phyloP scores from a whole-genome alignment of 2,329 filamentous ascomycete genomes.

The Xylariaceae sp. region DNA sequence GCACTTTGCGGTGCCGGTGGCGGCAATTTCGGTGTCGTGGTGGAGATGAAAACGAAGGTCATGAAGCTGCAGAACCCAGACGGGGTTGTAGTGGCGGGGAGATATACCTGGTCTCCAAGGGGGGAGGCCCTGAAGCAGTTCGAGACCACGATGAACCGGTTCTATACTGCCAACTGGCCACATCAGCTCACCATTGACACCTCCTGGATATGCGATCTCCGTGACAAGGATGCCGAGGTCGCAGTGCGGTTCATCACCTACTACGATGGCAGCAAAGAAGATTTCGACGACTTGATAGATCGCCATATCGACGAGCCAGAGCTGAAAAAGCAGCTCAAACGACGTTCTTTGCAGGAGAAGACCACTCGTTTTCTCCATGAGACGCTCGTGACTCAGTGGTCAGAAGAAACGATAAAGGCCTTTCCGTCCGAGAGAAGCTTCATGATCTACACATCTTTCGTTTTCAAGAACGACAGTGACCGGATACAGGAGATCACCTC shows the following conservation, averaged over 20 bases:
- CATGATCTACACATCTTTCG: background rate
- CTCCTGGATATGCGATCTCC: background rate
- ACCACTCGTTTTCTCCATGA: background rate
- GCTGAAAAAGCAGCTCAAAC: background rate
- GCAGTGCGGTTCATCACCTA: background rate
- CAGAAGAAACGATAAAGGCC: background rate
- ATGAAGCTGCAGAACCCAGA: background rate
- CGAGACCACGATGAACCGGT: background rate
- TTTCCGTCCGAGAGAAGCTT: background rate
- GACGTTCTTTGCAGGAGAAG: background rate
- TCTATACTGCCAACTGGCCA: background rate
- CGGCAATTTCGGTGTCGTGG: background rate
- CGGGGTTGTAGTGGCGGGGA: background rate
- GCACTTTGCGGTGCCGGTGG: background rate
- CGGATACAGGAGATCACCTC: conserved; percentile 12
- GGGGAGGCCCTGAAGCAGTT: background rate
- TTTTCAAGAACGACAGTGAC: background rate
- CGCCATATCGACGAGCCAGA: background rate
- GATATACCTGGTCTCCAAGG: background rate
- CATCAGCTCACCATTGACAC: background rate
- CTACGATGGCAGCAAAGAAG: background rate
- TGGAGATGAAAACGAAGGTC: background rate
- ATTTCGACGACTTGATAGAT: background rate
- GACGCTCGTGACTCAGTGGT: background rate
- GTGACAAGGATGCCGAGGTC: background rate